Base-by-base conservation (phyloP, 1,139 yeast species). In the Suhomyces bribrorum region DNA sequence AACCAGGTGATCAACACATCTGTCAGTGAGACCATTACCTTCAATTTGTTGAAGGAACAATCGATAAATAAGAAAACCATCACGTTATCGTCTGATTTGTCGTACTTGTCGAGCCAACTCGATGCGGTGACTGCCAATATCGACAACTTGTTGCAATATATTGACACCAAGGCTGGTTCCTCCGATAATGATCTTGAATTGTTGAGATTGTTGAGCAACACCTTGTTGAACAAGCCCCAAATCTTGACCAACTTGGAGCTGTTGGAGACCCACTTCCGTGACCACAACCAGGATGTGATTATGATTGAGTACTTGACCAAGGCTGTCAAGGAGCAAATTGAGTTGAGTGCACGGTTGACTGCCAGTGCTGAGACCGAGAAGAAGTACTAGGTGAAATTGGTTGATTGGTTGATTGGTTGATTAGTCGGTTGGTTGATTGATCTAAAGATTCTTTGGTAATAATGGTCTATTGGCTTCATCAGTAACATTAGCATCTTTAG, bases 321-420 rank as follows among this genome's bases (percentile, higher is more conserved):
- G 56, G 87, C 94, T 37, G 83, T 88, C 53, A 86, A 85, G 68
- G 86, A 89, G 48, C 96, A 88, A 66, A 76, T 86, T 49, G 92
- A 85, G 57, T 73, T 85, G 56, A 81, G 89, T 56, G 83, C 89
- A 32, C 80, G 86, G 61, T 75, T 86, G 57, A 82, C 92, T 37
- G 77, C 82, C 35, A 48, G 50, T 37, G 45, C 54, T 13, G 54
- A 49, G 36, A 48, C 49, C 35, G 53, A 50, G 37, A 49, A 50
- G 49, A 47, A 41, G 47, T 38, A 46, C 36, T 41, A 34, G 30
- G 12, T 3, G 13, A 18, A 14, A 13, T 12, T n/a, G 7, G 20
- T 20, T 6, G 24, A n/a, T n/a, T n/a, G n/a, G n/a, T n/a, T n/a
- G n/a, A n/a, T n/a, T n/a, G n/a, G n/a, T n/a, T n/a, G n/a, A n/a